These are phyloP conservation scores for Aschersonia sp. DNA, from an alignment of 2,329 filamentous ascomycete genomes.

Conservation along the genomic window DNA sequence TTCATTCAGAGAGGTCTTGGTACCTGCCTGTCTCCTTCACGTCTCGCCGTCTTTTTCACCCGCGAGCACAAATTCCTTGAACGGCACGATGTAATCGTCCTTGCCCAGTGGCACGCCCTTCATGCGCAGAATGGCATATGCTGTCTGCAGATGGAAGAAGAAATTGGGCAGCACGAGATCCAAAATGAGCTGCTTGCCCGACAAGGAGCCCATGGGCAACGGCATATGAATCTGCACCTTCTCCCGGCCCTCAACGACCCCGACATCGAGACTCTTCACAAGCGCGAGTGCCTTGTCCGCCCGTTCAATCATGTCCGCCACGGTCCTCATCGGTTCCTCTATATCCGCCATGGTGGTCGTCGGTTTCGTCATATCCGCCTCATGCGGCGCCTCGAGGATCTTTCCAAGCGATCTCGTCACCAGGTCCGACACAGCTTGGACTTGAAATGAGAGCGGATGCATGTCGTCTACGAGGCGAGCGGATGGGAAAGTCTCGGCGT, in stretches of 20 bases:
- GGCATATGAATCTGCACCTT: constrained; percentile 11
- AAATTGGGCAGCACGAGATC: constrained; percentile 39
- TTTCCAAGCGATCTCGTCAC: constrained; percentile 10
- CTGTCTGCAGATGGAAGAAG: constrained; percentile 43
- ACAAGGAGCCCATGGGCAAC: constrained; percentile 7
- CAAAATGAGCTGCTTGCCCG: constrained; percentile 23
- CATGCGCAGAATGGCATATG: constrained; percentile 40
- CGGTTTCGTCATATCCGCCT: constrained; percentile 7
- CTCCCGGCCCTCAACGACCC: constrained; percentile 12
- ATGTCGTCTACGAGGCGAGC: constrained; percentile 18
- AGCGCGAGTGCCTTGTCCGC: constrained; percentile 15
- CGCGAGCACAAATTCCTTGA: not conserved
- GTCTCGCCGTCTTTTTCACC: too few species aligned
- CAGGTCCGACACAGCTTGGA: constrained; percentile 15
- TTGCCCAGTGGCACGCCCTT: constrained; percentile 46
- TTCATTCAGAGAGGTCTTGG: too few species aligned
- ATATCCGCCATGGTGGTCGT: constrained; percentile 15
- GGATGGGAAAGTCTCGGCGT: constrained; percentile 10
- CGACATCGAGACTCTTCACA: constrained; percentile 12
- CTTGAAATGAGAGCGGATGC: constrained; percentile 19
- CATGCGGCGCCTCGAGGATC: constrained; percentile 3
- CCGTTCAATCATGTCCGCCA: constrained; percentile 15
- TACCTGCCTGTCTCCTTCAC: too few species aligned
- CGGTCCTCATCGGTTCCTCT: constrained; percentile 15
- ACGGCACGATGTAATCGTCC: constrained; percentile 28